Base-by-base conservation (phyloP, 805 yeast genomes). In the Wickerhamomyces kurtzmanii region DNA sequence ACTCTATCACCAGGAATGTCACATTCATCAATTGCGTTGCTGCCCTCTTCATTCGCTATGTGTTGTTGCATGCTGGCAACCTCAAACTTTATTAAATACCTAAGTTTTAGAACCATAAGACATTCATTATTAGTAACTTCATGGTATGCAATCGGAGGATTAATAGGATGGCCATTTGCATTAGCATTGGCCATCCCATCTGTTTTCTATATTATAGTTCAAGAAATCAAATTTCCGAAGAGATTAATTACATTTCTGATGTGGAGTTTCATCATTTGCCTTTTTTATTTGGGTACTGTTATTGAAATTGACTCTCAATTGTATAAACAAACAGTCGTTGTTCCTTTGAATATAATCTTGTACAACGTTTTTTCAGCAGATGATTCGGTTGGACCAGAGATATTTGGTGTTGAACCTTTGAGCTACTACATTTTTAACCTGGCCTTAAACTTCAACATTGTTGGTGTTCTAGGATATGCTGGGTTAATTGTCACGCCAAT, bases 151-250 rank as follows among this genome's bases (percentile, higher is more conserved):
- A 37, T 80, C n/a, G 93, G 86, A 5, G 89, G 89, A 0, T 44
- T 87, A 3, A 37, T 81, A 17, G 96, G 96, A 2, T 89, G 96
- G 96, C 96, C 96, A 1, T 89, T 87, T 51, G 70, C 78, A 0
- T 51, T 83, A 31, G 74, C 68, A 0, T 51, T 85, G 31, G 74
- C 75, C 2, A 38, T 69, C 2, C 91, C 95, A 1, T 62, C 75
- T 31, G 63, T 70, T 12, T 26, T 57, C 2, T 72, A 58, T 45
- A 54, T 44, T 34, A 27, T 32, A 23, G n/a, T 28, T 4, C 27
- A 40, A 17, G 45, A 42, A 4, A 35, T 53, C 9, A 34, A 43
- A 6, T 5, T 30, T 2, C 33, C 53, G 12, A 26, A 27, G 8
- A 32, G 45, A 17, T 43, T 32, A 24, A 18, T 42, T 44, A 12